A percentile compares a stretch with the other conserved stretches of the same genome.
phyloP scores from a whole-genome alignment of 1,139 yeast species.

The Yamadazyma oceani region DNA sequence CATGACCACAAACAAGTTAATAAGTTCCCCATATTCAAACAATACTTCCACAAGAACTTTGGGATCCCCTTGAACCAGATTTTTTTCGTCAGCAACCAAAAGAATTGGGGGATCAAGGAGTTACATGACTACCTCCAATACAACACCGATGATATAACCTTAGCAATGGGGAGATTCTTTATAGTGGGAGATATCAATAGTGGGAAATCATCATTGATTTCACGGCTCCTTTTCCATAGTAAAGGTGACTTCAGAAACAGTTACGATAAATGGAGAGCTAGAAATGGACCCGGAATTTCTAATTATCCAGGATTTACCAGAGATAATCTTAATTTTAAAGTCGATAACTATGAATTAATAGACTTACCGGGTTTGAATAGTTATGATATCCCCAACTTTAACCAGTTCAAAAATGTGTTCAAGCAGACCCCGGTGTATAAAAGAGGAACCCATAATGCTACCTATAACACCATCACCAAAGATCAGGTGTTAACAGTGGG shows the following conservation, averaged over 20 bases:
- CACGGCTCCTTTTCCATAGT: slow-evolving; percentile 10
- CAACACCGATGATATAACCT: slow-evolving; percentile 4
- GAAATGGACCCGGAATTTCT: slow-evolving; percentile 47
- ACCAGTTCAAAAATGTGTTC: slow-evolving; percentile 30
- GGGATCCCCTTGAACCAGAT: slow-evolving; percentile 48
- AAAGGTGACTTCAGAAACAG: slow-evolving; percentile 10
- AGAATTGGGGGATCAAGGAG: slow-evolving; percentile 50
- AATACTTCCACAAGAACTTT: slow-evolving; percentile 39
- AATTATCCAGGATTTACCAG: slow-evolving; percentile 60
- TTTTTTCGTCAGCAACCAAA: slow-evolving; percentile 48
- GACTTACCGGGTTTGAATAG: slow-evolving; percentile 61
- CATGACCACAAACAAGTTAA: slow-evolving; percentile 26
- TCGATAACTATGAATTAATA: slow-evolving; percentile 31
- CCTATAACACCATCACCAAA: slow-evolving; percentile 41
- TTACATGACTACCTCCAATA: slow-evolving; percentile 2
- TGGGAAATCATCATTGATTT: slow-evolving; percentile 72
- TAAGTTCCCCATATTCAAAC: slow-evolving; percentile 47
- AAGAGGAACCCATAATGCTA: slow-evolving; percentile 34
- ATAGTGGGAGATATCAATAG: slow-evolving; percentile 72
- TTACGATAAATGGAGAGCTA: slow-evolving; percentile 10
- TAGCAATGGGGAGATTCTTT: slow-evolving; percentile 44
- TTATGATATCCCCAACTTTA: slow-evolving; percentile 21
- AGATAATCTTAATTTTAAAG: slow-evolving; percentile 36
- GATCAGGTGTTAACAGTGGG: slow-evolving; percentile 55
- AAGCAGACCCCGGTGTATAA: slow-evolving; percentile 21